Percentiles rank a stretch among this genome's conserved stretches.
Conservation (phyloP, 805 yeast genomes). For the Yamadazyma endophytica region DNA sequence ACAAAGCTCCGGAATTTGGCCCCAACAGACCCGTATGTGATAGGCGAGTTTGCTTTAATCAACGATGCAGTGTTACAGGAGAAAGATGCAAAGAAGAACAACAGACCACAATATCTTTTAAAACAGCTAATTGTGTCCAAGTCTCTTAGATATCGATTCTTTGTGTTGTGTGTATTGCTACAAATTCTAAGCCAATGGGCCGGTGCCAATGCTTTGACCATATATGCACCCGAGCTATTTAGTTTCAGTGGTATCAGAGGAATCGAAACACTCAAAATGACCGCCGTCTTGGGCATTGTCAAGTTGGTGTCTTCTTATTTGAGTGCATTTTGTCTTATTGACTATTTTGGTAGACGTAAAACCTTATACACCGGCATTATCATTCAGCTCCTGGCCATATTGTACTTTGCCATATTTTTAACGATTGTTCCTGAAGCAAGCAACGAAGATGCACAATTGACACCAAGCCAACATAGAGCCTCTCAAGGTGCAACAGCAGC, state of each 20-base stretch:
- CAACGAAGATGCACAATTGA: constrained; percentile 19
- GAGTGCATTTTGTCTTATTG: constrained; percentile 49
- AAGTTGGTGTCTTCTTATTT: constrained; percentile 45
- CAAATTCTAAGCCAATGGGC: constrained; percentile 54
- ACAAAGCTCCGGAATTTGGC: constrained; percentile 41
- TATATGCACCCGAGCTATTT: constrained; percentile 50
- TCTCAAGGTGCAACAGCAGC: constrained; percentile 47
- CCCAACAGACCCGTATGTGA: constrained; percentile 43
- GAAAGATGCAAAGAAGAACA: constrained; percentile 9
- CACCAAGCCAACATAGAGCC: constrained; percentile 30
- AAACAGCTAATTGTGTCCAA: constrained; percentile 15
- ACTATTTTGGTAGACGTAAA: constrained; percentile 46
- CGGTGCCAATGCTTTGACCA: constrained; percentile 51
- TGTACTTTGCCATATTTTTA: constrained; percentile 46
- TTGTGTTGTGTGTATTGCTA: constrained; percentile 33
- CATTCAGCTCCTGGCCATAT: constrained; percentile 37
- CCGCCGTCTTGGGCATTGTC: constrained; percentile 48
- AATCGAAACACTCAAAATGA: constrained; percentile 38
- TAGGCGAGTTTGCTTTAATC: constrained; percentile 46
- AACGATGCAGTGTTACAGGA: constrained; percentile 36
- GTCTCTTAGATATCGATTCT: constrained; percentile 41
- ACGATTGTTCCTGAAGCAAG: constrained; percentile 42
- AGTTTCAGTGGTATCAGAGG: constrained; percentile 42
- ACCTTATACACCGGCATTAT: constrained; percentile 44
- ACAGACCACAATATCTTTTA: neutral